A percentile compares a stretch with the other conserved stretches of the same genome.
phyloP scores from a whole-genome alignment of 2,329 filamentous ascomycete genomes.

The Whalleya microplaca region DNA sequence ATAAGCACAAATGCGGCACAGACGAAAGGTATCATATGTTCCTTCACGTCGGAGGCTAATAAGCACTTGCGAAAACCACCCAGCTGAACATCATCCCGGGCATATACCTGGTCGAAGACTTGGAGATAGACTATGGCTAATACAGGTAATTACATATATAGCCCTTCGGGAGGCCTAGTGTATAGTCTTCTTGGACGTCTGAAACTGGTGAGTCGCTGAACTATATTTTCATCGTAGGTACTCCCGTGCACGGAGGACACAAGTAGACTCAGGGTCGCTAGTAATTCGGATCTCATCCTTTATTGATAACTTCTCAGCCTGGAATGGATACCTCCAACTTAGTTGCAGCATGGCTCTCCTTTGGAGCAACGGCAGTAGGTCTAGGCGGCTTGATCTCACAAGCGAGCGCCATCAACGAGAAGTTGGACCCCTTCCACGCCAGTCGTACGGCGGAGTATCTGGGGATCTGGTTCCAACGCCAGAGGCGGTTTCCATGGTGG shows the following conservation, averaged over 20 bases:
- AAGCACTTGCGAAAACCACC: neutral
- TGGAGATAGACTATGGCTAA: neutral
- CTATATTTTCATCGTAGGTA: neutral
- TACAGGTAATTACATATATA: neutral
- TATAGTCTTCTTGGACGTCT: neutral
- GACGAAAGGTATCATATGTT: neutral
- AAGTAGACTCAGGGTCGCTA: neutral
- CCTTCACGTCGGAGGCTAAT: neutral
- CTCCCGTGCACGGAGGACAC: neutral
- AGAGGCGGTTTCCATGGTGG: slow-evolving; percentile 28
- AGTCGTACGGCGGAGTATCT: slow-evolving; percentile 31
- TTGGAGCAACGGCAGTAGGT: slow-evolving; percentile 26
- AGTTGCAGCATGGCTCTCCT: slow-evolving; percentile 28
- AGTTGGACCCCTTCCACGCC: slow-evolving; percentile 41
- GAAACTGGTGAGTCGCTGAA: neutral
- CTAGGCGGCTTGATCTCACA: slow-evolving; percentile 43
- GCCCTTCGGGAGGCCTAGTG: neutral
- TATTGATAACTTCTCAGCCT: neutral
- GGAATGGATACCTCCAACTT: slow-evolving; percentile 24
- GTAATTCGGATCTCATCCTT: neutral
- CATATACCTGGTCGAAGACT: no score
- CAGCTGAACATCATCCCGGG: neutral
- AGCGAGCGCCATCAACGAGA: slow-evolving; percentile 47
- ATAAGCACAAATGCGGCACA: neutral
- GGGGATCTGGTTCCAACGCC: slow-evolving; percentile 33